These are phyloP conservation scores for Aspergillus ochraceoroseus DNA, from an alignment of 2,329 filamentous ascomycete species.

Conservation along the genomic window DNA sequence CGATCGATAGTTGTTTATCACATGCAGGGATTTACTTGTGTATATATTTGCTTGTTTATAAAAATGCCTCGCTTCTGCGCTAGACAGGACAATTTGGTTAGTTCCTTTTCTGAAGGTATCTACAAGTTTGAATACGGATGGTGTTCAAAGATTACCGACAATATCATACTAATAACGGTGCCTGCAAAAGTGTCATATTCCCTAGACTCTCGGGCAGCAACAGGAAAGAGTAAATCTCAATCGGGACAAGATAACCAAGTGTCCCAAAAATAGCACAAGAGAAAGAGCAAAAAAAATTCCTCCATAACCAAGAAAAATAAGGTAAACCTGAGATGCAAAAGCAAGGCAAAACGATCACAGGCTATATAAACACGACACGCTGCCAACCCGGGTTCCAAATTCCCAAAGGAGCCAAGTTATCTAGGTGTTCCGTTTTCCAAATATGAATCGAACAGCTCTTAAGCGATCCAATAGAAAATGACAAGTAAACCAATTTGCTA, in stretches of 20 bases:
- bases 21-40: not conserved
- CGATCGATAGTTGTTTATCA: slow-evolving; percentile 4
- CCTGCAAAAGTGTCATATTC: too few relatives aligned
- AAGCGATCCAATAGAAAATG: slow-evolving; percentile 1
- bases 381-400: slow-evolving; percentile 9
- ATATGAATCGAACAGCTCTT: slow-evolving; percentile 7
- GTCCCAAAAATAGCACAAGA: not conserved
- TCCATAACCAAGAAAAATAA: not conserved
- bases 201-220: too few relatives aligned
- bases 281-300: not conserved
- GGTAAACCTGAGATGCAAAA: too few relatives aligned
- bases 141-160: too few relatives aligned
- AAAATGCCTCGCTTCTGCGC: not conserved
- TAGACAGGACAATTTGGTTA: too few relatives aligned
- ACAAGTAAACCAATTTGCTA: slow-evolving; percentile 3
- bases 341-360: not conserved
- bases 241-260: not conserved
- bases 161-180: too few relatives aligned
- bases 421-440: slow-evolving; percentile 2
- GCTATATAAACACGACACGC: slow-evolving; percentile 6
- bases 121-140: too few relatives aligned
- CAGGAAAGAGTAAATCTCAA: not conserved
- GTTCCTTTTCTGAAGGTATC: too few relatives aligned
- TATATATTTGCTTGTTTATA: not conserved
- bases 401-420: slow-evolving; percentile 6